Evolutionary conservation across 2,329 filamentous ascomycete species (phyloP).

Genomic region (Botryotinia convoluta): DNA sequence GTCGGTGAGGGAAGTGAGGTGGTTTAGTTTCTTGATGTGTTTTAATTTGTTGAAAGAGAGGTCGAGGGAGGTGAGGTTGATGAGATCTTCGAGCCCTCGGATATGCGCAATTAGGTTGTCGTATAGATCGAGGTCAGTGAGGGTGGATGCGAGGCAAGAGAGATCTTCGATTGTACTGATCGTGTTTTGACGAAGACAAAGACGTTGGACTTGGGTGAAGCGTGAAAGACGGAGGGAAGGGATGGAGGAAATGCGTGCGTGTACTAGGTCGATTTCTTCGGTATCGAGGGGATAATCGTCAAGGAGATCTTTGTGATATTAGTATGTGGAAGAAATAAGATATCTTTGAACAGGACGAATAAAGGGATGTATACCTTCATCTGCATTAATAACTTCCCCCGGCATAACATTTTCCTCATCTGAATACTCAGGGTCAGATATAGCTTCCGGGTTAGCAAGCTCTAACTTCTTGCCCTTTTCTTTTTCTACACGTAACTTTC

Average conservation of each 20-base stretch:
- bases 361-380: conserved; percentile 60
- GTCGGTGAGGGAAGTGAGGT: conserved; percentile 75
- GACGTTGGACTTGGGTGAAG: conserved; percentile 70
- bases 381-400: conserved; percentile 73
- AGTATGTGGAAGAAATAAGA: conserved; percentile 5
- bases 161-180: conserved; percentile 80
- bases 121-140: conserved; percentile 89
- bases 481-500: conserved; percentile 69
- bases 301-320: conserved; percentile 50
- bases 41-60: conserved; percentile 99
- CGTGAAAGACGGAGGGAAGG: conserved; percentile 75
- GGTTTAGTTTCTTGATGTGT: conserved; percentile 85
- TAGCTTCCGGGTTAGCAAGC: conserved; percentile 74
- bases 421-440: conserved; percentile 83
- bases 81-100: conserved; percentile 75
- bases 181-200: conserved; percentile 91
- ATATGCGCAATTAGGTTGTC: conserved; percentile 92
- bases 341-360: neutral
- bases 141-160: conserved; percentile 57
- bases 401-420: conserved; percentile 67
- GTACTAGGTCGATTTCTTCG: conserved; percentile 85
- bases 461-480: conserved; percentile 53
- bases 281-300: conserved; percentile 59
- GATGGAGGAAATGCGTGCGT: conserved; percentile 79
- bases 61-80: conserved; percentile 75